These are phyloP conservation scores for Chlamydomonas schloesseri DNA, from an alignment of 139 green algal genomes.

Conservation along the genomic window DNA sequence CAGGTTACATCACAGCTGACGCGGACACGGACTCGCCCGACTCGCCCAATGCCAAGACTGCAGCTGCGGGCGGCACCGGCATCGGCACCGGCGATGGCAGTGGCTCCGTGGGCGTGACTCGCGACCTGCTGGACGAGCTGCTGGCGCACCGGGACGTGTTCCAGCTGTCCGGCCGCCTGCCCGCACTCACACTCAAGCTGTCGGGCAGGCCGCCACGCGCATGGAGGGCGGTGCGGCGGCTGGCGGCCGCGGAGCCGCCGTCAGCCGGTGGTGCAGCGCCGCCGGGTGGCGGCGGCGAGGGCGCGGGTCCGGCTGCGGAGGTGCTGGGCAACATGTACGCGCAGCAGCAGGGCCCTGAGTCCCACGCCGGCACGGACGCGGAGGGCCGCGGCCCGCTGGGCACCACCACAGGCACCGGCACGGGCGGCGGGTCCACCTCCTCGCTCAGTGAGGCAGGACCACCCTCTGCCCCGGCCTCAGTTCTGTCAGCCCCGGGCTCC, in stretches of 20 bases:
- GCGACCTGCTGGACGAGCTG: conserved; percentile 56
- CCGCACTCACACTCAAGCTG: conserved; percentile 72
- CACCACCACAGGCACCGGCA: too few relatives aligned
- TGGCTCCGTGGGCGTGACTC: background rate
- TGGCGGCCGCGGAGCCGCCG: background rate
- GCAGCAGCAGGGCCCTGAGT: conserved; percentile 18
- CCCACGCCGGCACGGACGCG: conserved; percentile 9
- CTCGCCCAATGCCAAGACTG: too few relatives aligned
- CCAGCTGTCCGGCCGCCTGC: conserved; percentile 64
- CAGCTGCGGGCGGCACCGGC: background rate
- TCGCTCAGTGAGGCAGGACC: background rate
- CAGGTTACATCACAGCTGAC: too few relatives aligned
- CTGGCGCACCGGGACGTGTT: conserved; percentile 54
- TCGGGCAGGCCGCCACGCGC: conserved; percentile 57
- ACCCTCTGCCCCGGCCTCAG: too few relatives aligned
- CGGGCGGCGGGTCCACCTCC: background rate
- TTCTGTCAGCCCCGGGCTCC: too few relatives aligned
- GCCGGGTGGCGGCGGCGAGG: background rate
- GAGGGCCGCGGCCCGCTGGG: background rate
- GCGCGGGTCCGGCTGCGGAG: background rate
- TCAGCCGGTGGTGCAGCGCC: too few relatives aligned
- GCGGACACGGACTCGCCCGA: too few relatives aligned
- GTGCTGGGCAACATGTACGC: conserved; percentile 11
- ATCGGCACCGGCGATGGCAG: background rate
- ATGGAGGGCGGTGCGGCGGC: conserved; percentile 38